Evolutionary conservation across 176 grass and related monocot genomes (phyloP), one percentile per base, ranked within the genome.

Genomic region (Oryza rufipogon): DNA sequence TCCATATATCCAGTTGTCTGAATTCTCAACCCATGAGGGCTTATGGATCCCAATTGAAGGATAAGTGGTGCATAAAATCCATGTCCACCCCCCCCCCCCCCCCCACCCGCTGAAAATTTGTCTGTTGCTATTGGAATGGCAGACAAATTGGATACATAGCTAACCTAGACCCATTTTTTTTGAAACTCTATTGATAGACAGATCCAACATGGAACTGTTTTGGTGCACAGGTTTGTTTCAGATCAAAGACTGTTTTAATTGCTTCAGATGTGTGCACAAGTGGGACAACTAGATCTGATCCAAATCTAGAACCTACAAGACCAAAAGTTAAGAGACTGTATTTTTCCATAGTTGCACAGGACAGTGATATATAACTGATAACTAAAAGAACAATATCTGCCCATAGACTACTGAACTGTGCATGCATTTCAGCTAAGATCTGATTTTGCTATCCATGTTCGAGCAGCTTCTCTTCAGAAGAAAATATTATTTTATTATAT

Each of bases 241-340:
- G 17, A 64, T 22, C 17, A 46, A 47, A 33, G 5, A 34, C 46
- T 63, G 16, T 74, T 83, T 83, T 83, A 48, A 83, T 16, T 48
- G 58, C 17, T 44, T 66, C 28, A 38, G 17, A 74, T 46, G 13
- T 83, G 10, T 47, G 16, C 9, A 34, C 70, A 74, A 66, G 81
- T 83, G 70, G 41, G 58, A 66, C 70, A 74, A 14, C 25, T 74
- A 74, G 70, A 83, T 74, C 56, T 83, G 39, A 83, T 34, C 69
- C 17, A 83, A 74, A 74, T 83, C 56, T 74, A 48, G 70, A 33
- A 48, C 11, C 16, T 22, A 48, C 41, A 34, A 25, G 26, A 83
- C 81, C 46, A 83, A 65, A 83, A 74, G 56, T 48, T 70, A 74
- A 74, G 70, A 7, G 11, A 47, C 22, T 72, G 38, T 44, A 83